Base-by-base conservation (phyloP, 305 asterid species). In the Petunia hybrid region DNA sequence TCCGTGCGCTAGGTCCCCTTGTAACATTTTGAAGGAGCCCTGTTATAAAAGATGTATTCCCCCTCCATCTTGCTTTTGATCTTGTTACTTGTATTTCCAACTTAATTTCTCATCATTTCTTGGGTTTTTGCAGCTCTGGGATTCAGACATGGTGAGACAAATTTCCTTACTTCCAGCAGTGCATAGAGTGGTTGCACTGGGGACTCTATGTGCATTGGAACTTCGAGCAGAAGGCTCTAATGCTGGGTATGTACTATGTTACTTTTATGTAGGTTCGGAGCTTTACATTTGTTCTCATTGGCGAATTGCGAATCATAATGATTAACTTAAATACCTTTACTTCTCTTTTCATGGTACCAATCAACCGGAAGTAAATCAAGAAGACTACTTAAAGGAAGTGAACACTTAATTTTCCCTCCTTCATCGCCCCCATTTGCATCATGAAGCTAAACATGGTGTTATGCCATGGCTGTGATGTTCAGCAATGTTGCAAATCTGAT, bases 151-250 rank as follows among this genome's bases (percentile, higher is more conserved):
- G 77, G 97, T 93, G 78, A 51, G 71, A 70, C 88, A 83, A 84
- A 91, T 96, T 80, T 94, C 99, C 56, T 87, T 81, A 35, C 94
- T 89, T 86, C 97, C 97, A 42, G 91, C 91, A 40, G 94, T 96
- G 76, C 83, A 85, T 51, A 90, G 98, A 87, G 96, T 90, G 62
- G 91, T 97, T 81, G 88, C 91, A 7, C 85, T 94, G 80, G 98
- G 99, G 82, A 94, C 98, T 83, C 91, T 96, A 45, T 96, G 90
- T 79, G 98, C 98, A 81, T 79, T 96, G 82, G 99, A 94, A 84
- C 97, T 94, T 79, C 85, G 38, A 86, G 98, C 95, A 6, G 93
- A 90, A 86, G 96, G 97, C 85, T 78, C 80, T 80, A 82, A 93
- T 84, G 89, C 94, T 43, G 99, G 99, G 98, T 96, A 93, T 36